phyloP scores from a whole-genome alignment of 1,284 basidiomycete genomes.

The Trametes sp. region DNA sequence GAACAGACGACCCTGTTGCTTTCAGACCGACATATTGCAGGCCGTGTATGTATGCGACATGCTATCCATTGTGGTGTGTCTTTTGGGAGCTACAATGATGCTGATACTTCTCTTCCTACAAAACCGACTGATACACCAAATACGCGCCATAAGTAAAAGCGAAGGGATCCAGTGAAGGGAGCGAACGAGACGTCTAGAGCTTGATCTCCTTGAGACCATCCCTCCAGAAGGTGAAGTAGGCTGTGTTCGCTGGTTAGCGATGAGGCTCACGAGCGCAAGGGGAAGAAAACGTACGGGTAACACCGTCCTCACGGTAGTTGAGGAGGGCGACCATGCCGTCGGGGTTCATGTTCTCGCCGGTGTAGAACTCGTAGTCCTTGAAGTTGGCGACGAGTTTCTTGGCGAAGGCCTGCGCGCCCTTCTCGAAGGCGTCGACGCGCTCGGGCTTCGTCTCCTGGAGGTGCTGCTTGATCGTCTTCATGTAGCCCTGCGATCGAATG shows the following conservation, averaged over 20 bases:
- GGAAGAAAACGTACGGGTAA: conserved; percentile 67
- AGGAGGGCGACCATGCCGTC: conserved; percentile 93
- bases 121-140: conserved; percentile 28
- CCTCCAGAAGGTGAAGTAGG: conserved; percentile 96
- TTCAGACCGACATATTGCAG: no score
- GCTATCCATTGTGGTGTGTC: conserved; percentile 18
- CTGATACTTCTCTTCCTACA: conserved; percentile 31
- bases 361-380: conserved; percentile 93
- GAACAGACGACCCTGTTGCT: no score
- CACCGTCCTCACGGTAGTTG: conserved; percentile 82
- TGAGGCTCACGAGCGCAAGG: not conserved
- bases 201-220: conserved; percentile 85
- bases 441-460: conserved; percentile 70
- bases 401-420: conserved; percentile 76
- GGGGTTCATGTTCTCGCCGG: conserved; percentile 86
- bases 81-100: conserved; percentile 29
- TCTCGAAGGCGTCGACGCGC: conserved; percentile 84
- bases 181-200: conserved; percentile 48
- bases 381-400: conserved; percentile 94
- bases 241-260: conserved; percentile 47
- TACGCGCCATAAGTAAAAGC: conserved; percentile 27
- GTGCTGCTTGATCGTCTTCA: conserved; percentile 80
- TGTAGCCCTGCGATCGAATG: conserved; percentile 62
- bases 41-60: conserved; percentile 15
- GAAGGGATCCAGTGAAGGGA: conserved; percentile 17